Base-by-base conservation (phyloP, 106 monocot species). In the Platanthera zijinensis region DNA sequence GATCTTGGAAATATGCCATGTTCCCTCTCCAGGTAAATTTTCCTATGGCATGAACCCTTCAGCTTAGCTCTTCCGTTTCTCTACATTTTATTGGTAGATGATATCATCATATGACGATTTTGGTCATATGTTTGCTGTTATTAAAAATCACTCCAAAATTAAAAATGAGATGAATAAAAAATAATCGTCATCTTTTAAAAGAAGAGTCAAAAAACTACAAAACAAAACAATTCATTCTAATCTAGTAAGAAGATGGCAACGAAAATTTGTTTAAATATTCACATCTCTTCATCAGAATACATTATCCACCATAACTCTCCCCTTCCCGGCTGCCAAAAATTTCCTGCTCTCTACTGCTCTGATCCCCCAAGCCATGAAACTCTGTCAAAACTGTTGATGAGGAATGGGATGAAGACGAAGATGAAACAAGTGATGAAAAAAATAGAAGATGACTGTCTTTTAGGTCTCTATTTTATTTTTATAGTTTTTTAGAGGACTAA, bases 361-460 rank as follows among this genome's bases (percentile, higher is more conserved):
- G 10, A 13, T 50, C 50, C 72, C 72, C 72, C 0, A 19, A 14
- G 15, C 72, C 50, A 72, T 72, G 21, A 50, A 50, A 18, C 2
- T 8, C 7, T 17, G 15, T 30, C 30, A 72, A 21, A 72, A 72
- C 72, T 50, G 72, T 50, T 6, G 50, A 50, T 50, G 72, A 50
- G 1, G 50, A 50, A n/a, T n/a, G 21, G 4, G 72, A 71, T 1
- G 48, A 14, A 9, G 50, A 72, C 7, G 72, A 72, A 48, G 48
- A 50, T 7, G 72, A 72, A 72, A 50, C 5, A 22, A 50, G 72
- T 48, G 72, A 72, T 5, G 82, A 61, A 5, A 52, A 51, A 66
- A 50, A 64, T 57, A 78, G n/a, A n/a, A n/a, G n/a, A n/a, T n/a
- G n/a, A n/a, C n/a, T n/a, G n/a, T n/a, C n/a, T n/a, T n/a, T n/a